Evolutionary conservation across 208 protist genomes (phyloP), one percentile per base, ranked within the genome.

Genomic region (Wallacemonas sp.): DNA sequence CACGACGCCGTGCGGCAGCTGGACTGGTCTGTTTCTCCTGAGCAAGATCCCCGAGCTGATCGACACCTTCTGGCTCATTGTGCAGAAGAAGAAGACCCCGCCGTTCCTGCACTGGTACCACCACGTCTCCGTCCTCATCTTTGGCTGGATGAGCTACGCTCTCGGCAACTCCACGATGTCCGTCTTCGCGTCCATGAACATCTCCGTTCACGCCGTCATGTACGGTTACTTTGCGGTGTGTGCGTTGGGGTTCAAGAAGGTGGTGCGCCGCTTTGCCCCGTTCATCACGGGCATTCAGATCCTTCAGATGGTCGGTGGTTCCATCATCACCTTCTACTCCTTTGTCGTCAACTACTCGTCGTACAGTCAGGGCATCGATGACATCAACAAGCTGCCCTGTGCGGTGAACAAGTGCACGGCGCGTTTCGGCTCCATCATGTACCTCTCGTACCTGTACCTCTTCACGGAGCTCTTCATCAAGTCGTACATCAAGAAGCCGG

Each of bases 201-300:
- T 92, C 63, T 80, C 56, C 19, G 95, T 98, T 19, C 97, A 98
- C 80, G 71, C 92, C 3, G 80, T 98, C 78, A 98, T 98, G 96
- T 99, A 99, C 76, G 74, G 79, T 5, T 99, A 98, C 76, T 98
- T 97, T 70, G 85, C 83, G 47, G 23, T 96, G 17, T 85, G 80
- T 66, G 81, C 80, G 1, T 76, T 76, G 36, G 85, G 89, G 30
- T 36, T 80, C 41, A 79, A 82, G 76, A 76, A 80, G 61, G n/a
- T 87, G 1, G 68, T 90, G 36, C 83, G 82, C 61, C 77, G 76
- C 9, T 74, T 96, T 47, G 88, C 93, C 0, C 83, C 85, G 30
- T 73, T 96, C 49, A 96, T 97, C 58, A 97, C 93, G 36, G 44
- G 60, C 1, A 54, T 92, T 34, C 93, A 97, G 76, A 86, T 97